These are phyloP conservation scores for Rostrohypoxylon terebratum DNA, from an alignment of 495 filamentous ascomycete genomes.

Conservation along the genomic window DNA sequence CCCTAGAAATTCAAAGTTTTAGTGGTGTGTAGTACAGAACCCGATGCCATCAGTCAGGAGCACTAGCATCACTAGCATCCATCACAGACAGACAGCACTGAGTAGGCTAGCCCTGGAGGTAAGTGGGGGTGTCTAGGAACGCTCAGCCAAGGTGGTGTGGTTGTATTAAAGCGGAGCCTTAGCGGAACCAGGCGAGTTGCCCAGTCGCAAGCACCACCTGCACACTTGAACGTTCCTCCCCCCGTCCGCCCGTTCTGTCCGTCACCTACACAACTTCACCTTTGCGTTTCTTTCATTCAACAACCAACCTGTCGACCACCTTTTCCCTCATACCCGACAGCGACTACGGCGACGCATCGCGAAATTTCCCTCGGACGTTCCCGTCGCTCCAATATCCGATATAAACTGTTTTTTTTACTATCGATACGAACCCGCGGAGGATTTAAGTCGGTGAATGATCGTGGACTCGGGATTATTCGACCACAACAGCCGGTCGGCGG, in stretches of 20 bases:
- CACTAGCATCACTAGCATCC: constrained; percentile 1
- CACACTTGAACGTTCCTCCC: constrained; percentile 22
- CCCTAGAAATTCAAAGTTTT: not conserved
- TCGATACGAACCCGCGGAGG: constrained; percentile 23
- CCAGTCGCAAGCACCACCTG: constrained; percentile 41
- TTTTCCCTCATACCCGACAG: constrained; percentile 22
- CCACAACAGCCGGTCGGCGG: constrained; percentile 52
- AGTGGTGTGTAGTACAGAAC: constrained; percentile 31
- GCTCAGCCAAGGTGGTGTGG: constrained; percentile 15
- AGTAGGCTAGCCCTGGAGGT: no score
- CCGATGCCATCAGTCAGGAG: constrained; percentile 18
- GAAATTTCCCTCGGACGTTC: not conserved
- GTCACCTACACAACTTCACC: constrained; percentile 40
- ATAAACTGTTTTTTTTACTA: constrained; percentile 24
- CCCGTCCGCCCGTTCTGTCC: constrained; percentile 43
- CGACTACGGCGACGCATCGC: constrained; percentile 33
- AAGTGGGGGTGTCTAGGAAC: not conserved
- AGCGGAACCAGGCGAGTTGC: constrained; percentile 40
- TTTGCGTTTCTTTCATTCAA: constrained; percentile 36
- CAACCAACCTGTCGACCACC: constrained; percentile 26
- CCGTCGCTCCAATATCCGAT: constrained; percentile 13
- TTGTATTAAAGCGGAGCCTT: constrained; percentile 25
- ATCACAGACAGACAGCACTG: not conserved
- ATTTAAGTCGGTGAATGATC: constrained; percentile 47
- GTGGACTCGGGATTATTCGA: constrained; percentile 43